These are phyloP conservation scores for Ustilago nuda DNA, from an alignment of 1,284 basidiomycete genomes.

Conservation along the genomic window DNA sequence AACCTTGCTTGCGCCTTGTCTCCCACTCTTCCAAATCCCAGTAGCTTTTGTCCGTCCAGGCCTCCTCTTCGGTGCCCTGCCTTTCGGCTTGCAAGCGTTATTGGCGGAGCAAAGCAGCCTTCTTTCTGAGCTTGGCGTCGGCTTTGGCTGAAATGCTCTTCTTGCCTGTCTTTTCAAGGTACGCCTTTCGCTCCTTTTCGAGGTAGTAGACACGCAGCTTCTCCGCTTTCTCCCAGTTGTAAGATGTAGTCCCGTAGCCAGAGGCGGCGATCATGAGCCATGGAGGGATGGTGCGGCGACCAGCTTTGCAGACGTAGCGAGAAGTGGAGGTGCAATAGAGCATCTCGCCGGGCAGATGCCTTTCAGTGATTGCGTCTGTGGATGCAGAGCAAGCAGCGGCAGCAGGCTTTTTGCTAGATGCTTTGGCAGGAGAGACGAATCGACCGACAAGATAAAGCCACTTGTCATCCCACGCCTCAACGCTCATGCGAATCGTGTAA, in stretches of 20 bases:
- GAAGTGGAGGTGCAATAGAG: conserved; percentile 57
- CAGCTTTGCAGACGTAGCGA: conserved; percentile 57
- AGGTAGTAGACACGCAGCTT: conserved; percentile 37
- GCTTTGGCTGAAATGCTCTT: conserved; percentile 21
- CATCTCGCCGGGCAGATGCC: conserved; percentile 29
- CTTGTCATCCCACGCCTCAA: conserved; percentile 61
- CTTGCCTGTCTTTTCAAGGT: conserved; percentile 31
- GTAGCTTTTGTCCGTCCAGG: conserved; percentile 40
- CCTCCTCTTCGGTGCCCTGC: conserved; percentile 29
- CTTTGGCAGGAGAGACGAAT: conserved; percentile 31
- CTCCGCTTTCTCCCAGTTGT: conserved; percentile 60
- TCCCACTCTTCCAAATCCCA: conserved; percentile 44
- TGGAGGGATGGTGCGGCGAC: conserved; percentile 58
- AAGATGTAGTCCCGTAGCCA: conserved; percentile 53
- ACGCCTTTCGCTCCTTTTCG: conserved; percentile 20
- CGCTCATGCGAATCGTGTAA: conserved; percentile 46
- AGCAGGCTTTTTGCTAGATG: not conserved
- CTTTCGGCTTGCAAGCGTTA: conserved; percentile 34
- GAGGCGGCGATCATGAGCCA: conserved; percentile 59
- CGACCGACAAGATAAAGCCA: conserved; percentile 57
- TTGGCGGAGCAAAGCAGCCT: conserved; percentile 28
- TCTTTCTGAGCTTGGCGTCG: conserved; percentile 32
- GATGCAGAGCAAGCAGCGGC: not conserved
- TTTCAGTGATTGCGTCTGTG: conserved; percentile 13
- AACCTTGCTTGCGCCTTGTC: conserved; percentile 24